Evolutionary conservation across 2,329 filamentous ascomycete genomes (phyloP).

Genomic region (Lomentospora prolificans): DNA sequence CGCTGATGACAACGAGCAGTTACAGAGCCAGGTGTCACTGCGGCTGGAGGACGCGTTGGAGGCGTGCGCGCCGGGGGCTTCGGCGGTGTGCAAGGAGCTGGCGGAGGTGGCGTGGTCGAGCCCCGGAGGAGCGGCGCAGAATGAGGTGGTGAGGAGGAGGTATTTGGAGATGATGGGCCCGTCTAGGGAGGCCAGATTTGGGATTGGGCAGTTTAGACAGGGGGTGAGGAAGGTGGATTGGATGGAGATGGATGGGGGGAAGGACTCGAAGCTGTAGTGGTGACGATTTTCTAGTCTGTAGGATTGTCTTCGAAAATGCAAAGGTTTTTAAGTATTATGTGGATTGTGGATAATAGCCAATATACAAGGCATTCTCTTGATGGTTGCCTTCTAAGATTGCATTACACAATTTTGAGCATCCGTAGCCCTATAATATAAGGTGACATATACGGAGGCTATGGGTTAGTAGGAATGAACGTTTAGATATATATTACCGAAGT

Average conservation of each 20-base stretch:
- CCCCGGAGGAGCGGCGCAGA: conserved; percentile 11
- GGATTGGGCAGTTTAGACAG: conserved; percentile 6
- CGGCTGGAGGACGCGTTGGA: conserved; percentile 15
- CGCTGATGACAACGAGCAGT: conserved; percentile 11
- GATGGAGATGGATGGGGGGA: not conserved
- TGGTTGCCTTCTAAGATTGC: too few relatives aligned
- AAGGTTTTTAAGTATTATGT: too few relatives aligned
- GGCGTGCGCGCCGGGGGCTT: conserved; percentile 18
- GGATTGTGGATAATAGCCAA: too few relatives aligned
- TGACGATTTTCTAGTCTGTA: not conserved
- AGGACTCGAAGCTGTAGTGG: not conserved
- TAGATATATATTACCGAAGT: too few relatives aligned
- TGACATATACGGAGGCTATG: too few relatives aligned
- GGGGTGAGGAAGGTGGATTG: conserved; percentile 8
- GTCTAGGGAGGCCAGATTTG: conserved; percentile 5
- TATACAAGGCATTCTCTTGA: too few relatives aligned
- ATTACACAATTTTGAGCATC: too few relatives aligned
- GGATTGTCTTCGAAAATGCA: too few relatives aligned
- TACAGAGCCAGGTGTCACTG: conserved; percentile 14
- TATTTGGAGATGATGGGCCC: conserved; percentile 8
- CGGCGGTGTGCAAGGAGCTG: conserved; percentile 21
- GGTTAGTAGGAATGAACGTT: too few relatives aligned
- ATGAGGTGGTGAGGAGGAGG: conserved; percentile 2
- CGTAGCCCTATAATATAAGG: too few relatives aligned
- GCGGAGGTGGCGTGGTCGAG: conserved; percentile 13